Evolutionary conservation across 371 early-diverging fungal genomes (phyloP).

Genomic region (Parasitella parasitica): DNA sequence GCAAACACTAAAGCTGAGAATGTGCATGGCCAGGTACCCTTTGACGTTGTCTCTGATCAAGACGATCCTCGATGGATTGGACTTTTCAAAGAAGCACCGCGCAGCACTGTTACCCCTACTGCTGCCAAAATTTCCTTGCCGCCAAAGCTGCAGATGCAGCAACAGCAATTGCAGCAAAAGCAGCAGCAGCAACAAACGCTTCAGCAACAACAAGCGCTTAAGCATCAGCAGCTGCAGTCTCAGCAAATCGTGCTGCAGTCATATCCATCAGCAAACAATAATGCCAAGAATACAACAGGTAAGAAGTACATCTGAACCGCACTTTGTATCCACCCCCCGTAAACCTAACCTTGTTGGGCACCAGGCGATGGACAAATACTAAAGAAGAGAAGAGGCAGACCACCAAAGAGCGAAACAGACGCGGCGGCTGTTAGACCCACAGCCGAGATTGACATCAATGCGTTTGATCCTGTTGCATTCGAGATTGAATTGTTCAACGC

Average conservation of each 20-base stretch:
- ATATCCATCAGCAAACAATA: background rate
- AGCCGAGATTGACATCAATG: conserved; percentile 31
- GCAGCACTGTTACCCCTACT: background rate
- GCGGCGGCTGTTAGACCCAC: conserved; percentile 29
- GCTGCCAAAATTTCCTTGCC: background rate
- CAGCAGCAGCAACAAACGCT: background rate
- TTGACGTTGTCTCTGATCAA: conserved; percentile 68
- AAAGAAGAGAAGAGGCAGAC: conserved; percentile 45
- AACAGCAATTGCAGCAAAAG: conserved; percentile 1
- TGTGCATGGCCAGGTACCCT: conserved; percentile 67
- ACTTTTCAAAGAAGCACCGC: conserved; percentile 18
- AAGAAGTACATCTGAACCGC: background rate
- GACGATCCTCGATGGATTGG: conserved; percentile 64
- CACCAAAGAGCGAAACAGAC: conserved; percentile 46
- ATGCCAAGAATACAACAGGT: background rate
- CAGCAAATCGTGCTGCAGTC: background rate
- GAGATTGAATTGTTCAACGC: conserved; percentile 44
- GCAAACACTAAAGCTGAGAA: conserved; percentile 70
- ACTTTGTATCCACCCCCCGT: background rate
- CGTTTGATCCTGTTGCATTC: conserved; percentile 39
- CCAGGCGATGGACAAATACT: background rate
- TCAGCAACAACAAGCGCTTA: background rate
- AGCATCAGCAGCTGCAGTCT: background rate
- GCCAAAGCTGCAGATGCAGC: conserved; percentile 4
- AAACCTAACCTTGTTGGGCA: background rate